Percentiles rank a stretch among this genome's conserved stretches.
Conservation (phyloP, 805 yeast genomes). For the Cyberlindnera saturnus region DNA sequence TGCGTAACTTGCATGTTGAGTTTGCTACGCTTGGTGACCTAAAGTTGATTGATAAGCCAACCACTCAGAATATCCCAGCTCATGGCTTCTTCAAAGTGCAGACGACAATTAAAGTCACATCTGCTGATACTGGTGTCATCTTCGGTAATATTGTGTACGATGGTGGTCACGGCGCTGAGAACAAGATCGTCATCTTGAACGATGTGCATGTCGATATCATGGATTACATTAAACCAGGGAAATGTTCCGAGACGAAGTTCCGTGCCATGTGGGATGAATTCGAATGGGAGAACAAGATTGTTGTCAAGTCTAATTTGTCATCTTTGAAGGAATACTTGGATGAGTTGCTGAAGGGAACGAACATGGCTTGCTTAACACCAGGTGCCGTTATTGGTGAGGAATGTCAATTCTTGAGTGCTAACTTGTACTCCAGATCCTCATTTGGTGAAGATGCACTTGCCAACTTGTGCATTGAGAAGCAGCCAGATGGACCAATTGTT, state of each 20-base stretch:
- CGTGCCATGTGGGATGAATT: conserved; percentile 98
- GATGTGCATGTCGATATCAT: conserved; percentile 95
- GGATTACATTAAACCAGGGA: conserved; percentile 97
- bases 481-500: conserved; percentile 64
- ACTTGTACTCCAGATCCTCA: conserved; percentile 83
- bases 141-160: conserved; percentile 96
- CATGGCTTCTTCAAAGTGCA: conserved; percentile 91
- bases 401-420: conserved; percentile 90
- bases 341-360: conserved; percentile 72
- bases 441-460: conserved; percentile 98
- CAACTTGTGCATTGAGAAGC: conserved; percentile 86
- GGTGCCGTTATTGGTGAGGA: conserved; percentile 87
- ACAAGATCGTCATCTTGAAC: conserved; percentile 83
- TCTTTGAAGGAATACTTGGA: conserved; percentile 74
- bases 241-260: conserved; percentile 82
- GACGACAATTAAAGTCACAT: conserved; percentile 86
- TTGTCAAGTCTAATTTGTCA: conserved; percentile 56
- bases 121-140: conserved; percentile 97
- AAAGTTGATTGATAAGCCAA: conserved; percentile 88
- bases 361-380: conserved; percentile 91
- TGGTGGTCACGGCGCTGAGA: conserved; percentile 89
- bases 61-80: conserved; percentile 89
- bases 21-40: conserved; percentile 95
- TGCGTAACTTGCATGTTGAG: conserved; percentile 87
- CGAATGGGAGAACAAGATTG: conserved; percentile 71